Conservation (phyloP, 2,329 filamentous ascomycete species). For the Paraphoma chrysanthemicola region DNA sequence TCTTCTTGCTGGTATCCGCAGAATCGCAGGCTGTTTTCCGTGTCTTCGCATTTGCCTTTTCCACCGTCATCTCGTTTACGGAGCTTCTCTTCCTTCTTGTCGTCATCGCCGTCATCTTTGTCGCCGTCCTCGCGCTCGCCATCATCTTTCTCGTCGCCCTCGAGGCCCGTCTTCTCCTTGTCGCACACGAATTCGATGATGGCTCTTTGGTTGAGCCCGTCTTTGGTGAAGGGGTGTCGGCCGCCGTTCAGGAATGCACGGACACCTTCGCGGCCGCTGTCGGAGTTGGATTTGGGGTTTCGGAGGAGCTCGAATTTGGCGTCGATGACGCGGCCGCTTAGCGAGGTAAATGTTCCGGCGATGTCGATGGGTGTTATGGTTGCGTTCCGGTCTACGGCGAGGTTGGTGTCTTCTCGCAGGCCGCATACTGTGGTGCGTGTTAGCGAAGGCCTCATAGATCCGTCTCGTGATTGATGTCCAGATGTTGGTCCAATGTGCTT, state of each 20-base stretch:
- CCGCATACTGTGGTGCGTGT: conserved; percentile 66
- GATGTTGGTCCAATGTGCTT: too few relatives aligned
- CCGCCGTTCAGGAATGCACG: conserved; percentile 71
- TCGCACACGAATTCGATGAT: conserved; percentile 89
- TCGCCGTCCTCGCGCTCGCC: conserved; percentile 64
- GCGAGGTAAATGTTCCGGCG: conserved; percentile 71
- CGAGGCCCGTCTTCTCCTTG: conserved; percentile 72
- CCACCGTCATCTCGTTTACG: conserved; percentile 40
- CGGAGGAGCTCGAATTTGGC: conserved; percentile 71
- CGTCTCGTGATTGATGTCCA: too few relatives aligned
- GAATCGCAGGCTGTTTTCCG: conserved; percentile 70
- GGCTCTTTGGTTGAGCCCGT: conserved; percentile 69
- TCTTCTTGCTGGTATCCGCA: conserved; percentile 70
- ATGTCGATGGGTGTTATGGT: conserved; percentile 72
- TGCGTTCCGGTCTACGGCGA: conserved; percentile 56
- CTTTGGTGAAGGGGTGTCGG: conserved; percentile 56
- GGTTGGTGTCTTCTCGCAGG: conserved; percentile 66
- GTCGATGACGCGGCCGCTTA: conserved; percentile 65
- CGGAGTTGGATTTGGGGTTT: conserved; percentile 67
- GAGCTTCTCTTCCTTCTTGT: conserved; percentile 26
- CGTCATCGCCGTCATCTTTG: conserved; percentile 24
- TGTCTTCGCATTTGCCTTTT: conserved; percentile 42
- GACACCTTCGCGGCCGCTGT: conserved; percentile 74
- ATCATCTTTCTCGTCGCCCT: conserved; percentile 68
- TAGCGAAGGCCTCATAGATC: neutral